Evolutionary conservation across 495 filamentous ascomycete genomes (phyloP), one percentile per base, ranked within the genome.

Genomic region (Hypoxylon subgilvum): DNA sequence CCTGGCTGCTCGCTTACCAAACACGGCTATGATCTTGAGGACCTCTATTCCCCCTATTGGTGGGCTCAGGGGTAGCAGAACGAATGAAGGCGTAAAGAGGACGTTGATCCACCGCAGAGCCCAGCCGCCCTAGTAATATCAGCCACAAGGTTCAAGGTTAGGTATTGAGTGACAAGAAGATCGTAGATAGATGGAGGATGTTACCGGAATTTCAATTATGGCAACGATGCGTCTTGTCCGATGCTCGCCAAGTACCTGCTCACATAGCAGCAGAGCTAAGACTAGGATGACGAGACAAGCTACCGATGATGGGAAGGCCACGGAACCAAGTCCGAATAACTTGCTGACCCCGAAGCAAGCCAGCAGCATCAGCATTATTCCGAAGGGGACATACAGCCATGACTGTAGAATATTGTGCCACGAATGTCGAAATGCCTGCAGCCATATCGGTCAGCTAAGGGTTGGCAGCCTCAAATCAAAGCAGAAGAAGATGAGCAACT

Each of bases 51-150:
- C 76, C 21, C 78, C 72, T 34, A 84, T 81, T 2, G 74, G 28
- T 8, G 76, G 72, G 51, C 78, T 80, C 13, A 84, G 71, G 10
- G 82, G 79, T 12, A 84, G 61, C 4, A 83, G 69, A 3, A 84
- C 74, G 70, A 84, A 83, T 22, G 74, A 76, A 27, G 81, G 80
- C 0, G 74, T 81, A 44, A 83, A 83, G 47, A 82, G 74, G 27
- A 83, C 69, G 54, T 78, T 83, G 44, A 85, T 81, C 67, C 79
- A 82, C 36, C 75, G 73, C 12, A 84, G 67, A n/a, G 78, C 69
- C 71, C 82, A 84, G 10, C 76, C 75, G 27, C 75, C 76, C 81
- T 82, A 54, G 19, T 0, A 8, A 50, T 1, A 13, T 63, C 17
- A 62, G 19, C 35, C 12, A 1, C 4, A 17, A 41, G 6, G 14